Percentiles rank a stretch among this genome's conserved stretches.
phyloP scores from a whole-genome alignment of 164 flowering plant genomes.

The Vitis labrusca region DNA sequence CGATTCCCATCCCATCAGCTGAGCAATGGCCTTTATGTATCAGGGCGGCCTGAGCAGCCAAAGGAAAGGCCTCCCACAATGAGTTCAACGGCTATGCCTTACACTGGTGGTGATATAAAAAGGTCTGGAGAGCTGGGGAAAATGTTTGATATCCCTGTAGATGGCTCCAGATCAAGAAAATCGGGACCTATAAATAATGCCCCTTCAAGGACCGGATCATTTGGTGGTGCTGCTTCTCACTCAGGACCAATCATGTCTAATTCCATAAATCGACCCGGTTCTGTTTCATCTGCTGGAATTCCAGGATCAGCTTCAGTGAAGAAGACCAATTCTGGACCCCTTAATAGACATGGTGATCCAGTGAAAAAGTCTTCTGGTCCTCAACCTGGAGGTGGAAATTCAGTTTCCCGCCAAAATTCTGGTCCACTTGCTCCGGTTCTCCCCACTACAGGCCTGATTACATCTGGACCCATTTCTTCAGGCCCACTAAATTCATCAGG shows the following conservation, averaged over 20 bases:
- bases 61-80: conserved; percentile 88
- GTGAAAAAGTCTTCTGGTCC: conserved; percentile 90
- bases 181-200: conserved; percentile 83
- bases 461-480: conserved; percentile 90
- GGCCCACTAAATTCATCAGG: conserved; percentile 89
- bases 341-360: conserved; percentile 83
- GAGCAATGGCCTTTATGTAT: conserved; percentile 89
- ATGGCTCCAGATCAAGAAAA: conserved; percentile 86
- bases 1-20: conserved; percentile 91
- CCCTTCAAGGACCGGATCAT: conserved; percentile 85
- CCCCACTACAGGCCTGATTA: conserved; percentile 90
- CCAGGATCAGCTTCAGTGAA: conserved; percentile 62
- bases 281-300: conserved; percentile 46
- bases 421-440: conserved; percentile 82
- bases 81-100: conserved; percentile 88
- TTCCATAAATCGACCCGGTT: conserved; percentile 54
- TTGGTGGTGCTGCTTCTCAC: conserved; percentile 83
- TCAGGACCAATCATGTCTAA: conserved; percentile 76
- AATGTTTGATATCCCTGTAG: conserved; percentile 91
- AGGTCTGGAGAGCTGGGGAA: conserved; percentile 97
- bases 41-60: conserved; percentile 92
- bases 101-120: conserved; percentile 97
- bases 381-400: conserved; percentile 60
- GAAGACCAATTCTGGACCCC: conserved; percentile 92
- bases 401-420: conserved; percentile 79